phyloP scores from a whole-genome alignment of 805 yeast genomes.

The Ogataea pilisensis region DNA sequence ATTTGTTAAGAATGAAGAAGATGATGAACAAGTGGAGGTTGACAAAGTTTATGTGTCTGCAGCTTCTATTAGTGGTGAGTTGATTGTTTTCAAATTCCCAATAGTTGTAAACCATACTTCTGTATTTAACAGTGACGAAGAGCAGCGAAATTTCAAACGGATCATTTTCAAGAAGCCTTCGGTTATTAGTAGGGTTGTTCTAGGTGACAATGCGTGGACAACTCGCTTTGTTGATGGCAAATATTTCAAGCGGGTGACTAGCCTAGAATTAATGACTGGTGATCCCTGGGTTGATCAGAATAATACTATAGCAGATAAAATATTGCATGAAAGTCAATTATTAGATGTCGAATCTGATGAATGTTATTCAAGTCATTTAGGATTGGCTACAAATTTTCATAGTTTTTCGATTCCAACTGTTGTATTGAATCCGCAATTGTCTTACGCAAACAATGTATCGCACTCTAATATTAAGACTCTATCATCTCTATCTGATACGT shows the following conservation, averaged over 20 bases:
- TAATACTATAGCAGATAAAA: constrained; percentile 21
- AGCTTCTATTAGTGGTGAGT: constrained; percentile 42
- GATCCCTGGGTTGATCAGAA: constrained; percentile 36
- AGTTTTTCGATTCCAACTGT: constrained; percentile 24
- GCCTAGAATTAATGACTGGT: constrained; percentile 45
- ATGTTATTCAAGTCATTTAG: constrained; percentile 36
- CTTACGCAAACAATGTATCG: constrained; percentile 1
- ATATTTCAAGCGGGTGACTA: constrained; percentile 46
- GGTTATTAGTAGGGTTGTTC: constrained; percentile 28
- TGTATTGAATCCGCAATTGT: constrained; percentile 11
- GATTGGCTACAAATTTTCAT: constrained; percentile 34
- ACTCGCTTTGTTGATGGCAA: constrained; percentile 35
- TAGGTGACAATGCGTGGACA: constrained; percentile 55
- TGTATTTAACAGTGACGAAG: constrained; percentile 1
- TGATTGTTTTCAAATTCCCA: constrained; percentile 37
- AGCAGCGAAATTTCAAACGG: constrained; percentile 6
- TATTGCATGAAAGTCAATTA: constrained; percentile 38
- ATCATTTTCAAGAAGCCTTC: constrained; percentile 32
- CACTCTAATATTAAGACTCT: constrained; percentile 8
- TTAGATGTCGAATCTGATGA: constrained; percentile 39
- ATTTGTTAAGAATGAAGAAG: constrained; percentile 25
- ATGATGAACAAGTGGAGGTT: constrained; percentile 8
- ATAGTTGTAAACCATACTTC: constrained; percentile 2
- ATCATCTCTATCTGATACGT: constrained; percentile 25
- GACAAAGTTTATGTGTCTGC: constrained; percentile 32